Conservation (phyloP, 2,329 filamentous ascomycete genomes). For the Trichoderma lentiforme region DNA sequence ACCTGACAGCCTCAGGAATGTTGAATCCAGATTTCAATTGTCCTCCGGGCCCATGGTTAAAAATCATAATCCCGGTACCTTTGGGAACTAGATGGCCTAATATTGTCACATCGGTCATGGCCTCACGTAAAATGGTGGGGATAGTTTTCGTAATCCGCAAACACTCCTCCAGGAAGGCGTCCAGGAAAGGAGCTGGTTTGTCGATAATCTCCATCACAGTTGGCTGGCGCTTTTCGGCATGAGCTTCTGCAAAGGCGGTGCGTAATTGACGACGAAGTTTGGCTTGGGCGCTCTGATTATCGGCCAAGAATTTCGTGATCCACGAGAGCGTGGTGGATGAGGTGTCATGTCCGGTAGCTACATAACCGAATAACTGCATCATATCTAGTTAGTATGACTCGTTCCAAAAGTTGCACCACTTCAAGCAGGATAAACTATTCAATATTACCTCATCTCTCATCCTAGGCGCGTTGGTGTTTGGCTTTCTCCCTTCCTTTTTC, state of each 20-base stretch:
- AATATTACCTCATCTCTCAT: neutral
- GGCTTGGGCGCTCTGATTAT: neutral
- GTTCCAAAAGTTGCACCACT: no score
- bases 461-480: neutral
- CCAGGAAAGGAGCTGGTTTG: neutral
- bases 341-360: conserved; percentile 1
- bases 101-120: neutral
- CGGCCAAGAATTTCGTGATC: neutral
- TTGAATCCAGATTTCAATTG: neutral
- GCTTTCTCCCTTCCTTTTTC: neutral
- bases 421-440: neutral
- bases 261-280: conserved; percentile 2
- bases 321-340: neutral
- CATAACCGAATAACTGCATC: neutral
- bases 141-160: neutral
- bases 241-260: neutral
- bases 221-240: neutral
- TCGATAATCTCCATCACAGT: neutral
- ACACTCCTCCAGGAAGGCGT: neutral
- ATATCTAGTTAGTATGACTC: neutral
- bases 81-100: neutral
- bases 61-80: neutral
- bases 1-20: neutral
- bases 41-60: neutral
- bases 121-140: neutral